Evolutionary conservation across 495 filamentous ascomycete genomes (phyloP), one percentile per base, ranked within the genome.

Genomic region (Extremus antarcticus): DNA sequence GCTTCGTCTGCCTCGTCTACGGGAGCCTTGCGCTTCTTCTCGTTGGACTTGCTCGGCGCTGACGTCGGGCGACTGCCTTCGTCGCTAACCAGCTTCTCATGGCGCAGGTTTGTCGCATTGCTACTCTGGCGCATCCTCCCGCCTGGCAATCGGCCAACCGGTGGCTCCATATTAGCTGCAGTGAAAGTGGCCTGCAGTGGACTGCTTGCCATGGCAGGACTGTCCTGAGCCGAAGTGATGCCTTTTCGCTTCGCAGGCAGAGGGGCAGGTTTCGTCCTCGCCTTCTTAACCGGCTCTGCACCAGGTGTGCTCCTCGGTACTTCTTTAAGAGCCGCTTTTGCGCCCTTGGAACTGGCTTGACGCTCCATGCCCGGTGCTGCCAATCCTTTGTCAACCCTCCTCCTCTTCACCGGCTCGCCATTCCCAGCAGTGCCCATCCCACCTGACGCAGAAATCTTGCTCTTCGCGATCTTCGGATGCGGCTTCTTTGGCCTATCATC

Each of bases 301-400:
- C 48, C 35, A 0, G 59, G 55, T 24, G 56, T 58, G 22, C 59
- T 58, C 13, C 55, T 25, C 1, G 59, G 50, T 9, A 51, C 51
- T 46, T 57, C 55, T 24, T 45, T 43, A 7, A 13, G n/a, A 19
- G 39, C 23, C 19, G 48, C 43, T 38, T 62, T 62, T 2, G 58
- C 53, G 24, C 51, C 55, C 38, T 58, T 58, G 11, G 43, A 43
- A 22, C 55, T 58, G 2, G 20, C 17, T 19, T 39, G 23, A 2
- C 55, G 52, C 43, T 58, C 60, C 53, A 63, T 60, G 13, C 23
- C 51, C 15, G 80, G 72, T 29, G 77, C 68, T 16, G 76, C 75
- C 69, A 73, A 15, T 58, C 73, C 63, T 51, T 86, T 84, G 43
- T 92, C 88, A n/a, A 85, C 80, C 69, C 86, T 94, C 43, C 87